Percentiles rank a stretch among this genome's conserved stretches.
phyloP scores from a whole-genome alignment of 148 eudicot genomes.

The Suaeda aralocaspica region DNA sequence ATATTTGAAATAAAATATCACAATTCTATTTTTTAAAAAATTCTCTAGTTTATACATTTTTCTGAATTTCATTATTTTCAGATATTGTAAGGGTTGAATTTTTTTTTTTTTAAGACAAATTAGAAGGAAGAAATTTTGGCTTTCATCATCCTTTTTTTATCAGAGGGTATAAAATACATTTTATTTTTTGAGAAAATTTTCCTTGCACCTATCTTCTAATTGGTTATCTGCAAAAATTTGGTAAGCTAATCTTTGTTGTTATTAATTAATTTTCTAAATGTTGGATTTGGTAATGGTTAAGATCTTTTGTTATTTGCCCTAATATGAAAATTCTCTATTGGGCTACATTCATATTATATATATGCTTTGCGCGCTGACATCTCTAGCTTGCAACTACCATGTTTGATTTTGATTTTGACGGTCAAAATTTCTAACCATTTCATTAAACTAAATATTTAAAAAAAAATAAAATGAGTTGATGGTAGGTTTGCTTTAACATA shows the following conservation, averaged over 20 bases:
- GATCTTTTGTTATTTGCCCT: slow-evolving; percentile 2
- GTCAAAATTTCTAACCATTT: not conserved
- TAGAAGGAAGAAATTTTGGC: not conserved
- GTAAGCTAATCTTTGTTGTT: slow-evolving; percentile 16
- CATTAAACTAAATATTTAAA: too few relatives aligned
- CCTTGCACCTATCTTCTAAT: slow-evolving; percentile 1
- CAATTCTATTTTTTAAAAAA: not conserved
- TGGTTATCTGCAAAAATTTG: slow-evolving; percentile 17
- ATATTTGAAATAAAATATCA: not conserved
- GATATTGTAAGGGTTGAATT: not conserved
- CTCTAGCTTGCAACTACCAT: not conserved
- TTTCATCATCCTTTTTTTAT: not conserved
- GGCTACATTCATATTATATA: not conserved
- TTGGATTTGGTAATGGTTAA: slow-evolving; percentile 13
- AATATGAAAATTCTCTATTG: slow-evolving; percentile 3
- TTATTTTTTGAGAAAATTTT: slow-evolving; percentile 7
- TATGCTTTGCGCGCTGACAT: not conserved
- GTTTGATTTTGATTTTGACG: not conserved
- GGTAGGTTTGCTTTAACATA: too few relatives aligned
- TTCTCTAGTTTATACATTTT: not conserved
- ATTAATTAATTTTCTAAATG: not conserved
- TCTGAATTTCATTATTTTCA: not conserved
- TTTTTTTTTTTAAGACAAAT: too few relatives aligned
- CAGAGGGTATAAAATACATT: not conserved
- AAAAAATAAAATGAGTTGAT: too few relatives aligned